Evolutionary conservation across 2,329 filamentous ascomycete genomes (phyloP), one percentile per base, ranked within the genome.

Genomic region (Volutella citrinella): DNA sequence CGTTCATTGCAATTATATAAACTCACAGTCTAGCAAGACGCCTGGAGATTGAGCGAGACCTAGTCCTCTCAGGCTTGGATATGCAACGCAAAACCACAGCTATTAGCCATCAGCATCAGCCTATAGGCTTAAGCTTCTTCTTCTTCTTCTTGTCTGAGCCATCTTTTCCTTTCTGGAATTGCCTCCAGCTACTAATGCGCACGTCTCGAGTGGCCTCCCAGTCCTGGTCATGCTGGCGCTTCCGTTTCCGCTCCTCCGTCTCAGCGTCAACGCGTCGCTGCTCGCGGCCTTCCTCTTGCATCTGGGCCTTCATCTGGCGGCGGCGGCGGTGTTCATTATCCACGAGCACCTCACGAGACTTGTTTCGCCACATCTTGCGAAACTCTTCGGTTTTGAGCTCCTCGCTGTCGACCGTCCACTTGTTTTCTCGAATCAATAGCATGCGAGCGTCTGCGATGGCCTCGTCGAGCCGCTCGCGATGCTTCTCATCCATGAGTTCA

Each of bases 391-490:
- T 88, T 64, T 89, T 84, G 46, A 91, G 75, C 66, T 97, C 93
- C 34, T 84, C 81, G 48, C 82, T 87, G 66, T 98, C 89, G 31
- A 87, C 79, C 0, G 84, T 95, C 74, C 91, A 91, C 61, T 95
- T 95, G 64, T 88, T 83, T 61, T 97, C 90, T 47, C 93, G 85
- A 56, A 98, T 93, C 36, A 97, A 72, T 25, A 98, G 78, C 78
- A 93, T 91, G 54, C 93, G 88, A 30, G 93, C 93, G 63, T 98
- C 93, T 22, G 91, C 86, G 51, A 97, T 97, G 50, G 87, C 86
- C 65, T 97, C 93, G 68, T 98, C 93, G 2, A 98, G 81, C 21
- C 80, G 77, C 43, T 76, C 78, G 40, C 93, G 88, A 57, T 87
- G 78, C 66, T 96, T 96, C 69, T 97, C 91, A 62, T 98, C 93